A percentile compares a stretch with the other conserved stretches of the same genome.
Conservation (phyloP, 345 rosid genomes). For the Leavenworthia alabamica region DNA sequence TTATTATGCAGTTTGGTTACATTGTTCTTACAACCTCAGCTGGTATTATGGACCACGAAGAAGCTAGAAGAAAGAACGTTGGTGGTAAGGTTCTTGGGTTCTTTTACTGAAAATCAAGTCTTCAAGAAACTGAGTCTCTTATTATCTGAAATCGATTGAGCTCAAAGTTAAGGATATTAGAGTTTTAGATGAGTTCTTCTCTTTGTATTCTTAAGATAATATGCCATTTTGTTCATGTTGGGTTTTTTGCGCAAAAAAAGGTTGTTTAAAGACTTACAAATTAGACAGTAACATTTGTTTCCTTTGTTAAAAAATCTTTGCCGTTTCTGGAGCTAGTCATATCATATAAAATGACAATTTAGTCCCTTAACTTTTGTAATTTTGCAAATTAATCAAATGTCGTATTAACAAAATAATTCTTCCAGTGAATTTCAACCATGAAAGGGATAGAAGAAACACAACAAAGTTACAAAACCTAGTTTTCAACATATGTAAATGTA, state of each 20-base stretch:
- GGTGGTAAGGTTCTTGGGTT: conserved; percentile 86
- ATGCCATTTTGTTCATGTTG: conserved; percentile 18
- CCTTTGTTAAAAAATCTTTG: background rate
- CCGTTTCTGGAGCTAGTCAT: background rate
- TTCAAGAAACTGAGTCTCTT: background rate
- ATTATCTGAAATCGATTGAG: conserved; percentile 10
- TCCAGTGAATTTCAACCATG: too few species aligned
- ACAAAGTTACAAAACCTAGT: conserved; percentile 15
- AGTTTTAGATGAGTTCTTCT: conserved; percentile 16
- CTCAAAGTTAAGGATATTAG: conserved; percentile 17
- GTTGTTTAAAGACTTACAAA: conserved; percentile 5
- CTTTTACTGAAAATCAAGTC: conserved; percentile 47
- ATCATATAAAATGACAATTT: conserved; percentile 1
- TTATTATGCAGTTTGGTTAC: too few species aligned
- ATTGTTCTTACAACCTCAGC: too few species aligned
- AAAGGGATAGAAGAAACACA: background rate
- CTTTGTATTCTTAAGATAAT: conserved; percentile 11
- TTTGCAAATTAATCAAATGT: too few species aligned
- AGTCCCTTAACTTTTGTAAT: too few species aligned
- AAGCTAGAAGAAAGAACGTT: too few species aligned
- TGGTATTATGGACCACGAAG: too few species aligned
- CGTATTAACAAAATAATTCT: too few species aligned
- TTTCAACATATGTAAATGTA: conserved; percentile 15
- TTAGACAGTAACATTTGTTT: conserved; percentile 13
- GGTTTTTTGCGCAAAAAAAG: conserved; percentile 1